Percentiles rank a stretch among this genome's conserved stretches.
Evolutionary conservation across 768 basidiomycete species (phyloP).

Genomic region (Leccinum rimulosum): DNA sequence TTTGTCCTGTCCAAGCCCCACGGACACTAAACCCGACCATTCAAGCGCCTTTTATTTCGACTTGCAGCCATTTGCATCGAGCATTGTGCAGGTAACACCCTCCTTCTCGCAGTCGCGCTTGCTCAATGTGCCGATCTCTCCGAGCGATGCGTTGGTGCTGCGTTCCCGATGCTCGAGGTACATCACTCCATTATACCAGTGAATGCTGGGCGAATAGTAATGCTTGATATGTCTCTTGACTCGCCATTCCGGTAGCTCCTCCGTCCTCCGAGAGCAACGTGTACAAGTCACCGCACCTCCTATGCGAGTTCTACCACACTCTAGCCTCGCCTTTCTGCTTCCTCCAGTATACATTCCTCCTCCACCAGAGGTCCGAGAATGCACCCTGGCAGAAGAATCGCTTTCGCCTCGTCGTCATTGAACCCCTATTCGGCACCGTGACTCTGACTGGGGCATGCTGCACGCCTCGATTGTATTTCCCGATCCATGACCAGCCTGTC

Average conservation of each 20-base stretch:
- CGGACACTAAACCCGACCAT: neutral
- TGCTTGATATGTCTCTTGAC: neutral
- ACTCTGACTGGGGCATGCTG: neutral
- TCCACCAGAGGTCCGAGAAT: neutral
- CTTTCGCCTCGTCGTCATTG: neutral
- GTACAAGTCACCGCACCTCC: neutral
- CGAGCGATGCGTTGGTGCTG: neutral
- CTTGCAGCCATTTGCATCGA: neutral
- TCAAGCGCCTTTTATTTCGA: neutral
- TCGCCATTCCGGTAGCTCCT: neutral
- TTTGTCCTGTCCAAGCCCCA: neutral
- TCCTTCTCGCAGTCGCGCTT: neutral
- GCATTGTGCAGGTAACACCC: neutral
- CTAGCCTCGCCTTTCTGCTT: neutral
- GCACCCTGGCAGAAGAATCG: neutral
- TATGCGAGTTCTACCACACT: conserved; percentile 1
- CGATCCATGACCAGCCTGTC: neutral
- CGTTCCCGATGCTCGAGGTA: neutral
- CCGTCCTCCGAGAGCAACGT: neutral
- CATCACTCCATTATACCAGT: neutral
- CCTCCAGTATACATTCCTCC: neutral
- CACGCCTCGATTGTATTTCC: neutral
- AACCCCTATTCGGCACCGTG: neutral
- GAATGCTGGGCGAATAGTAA: neutral
- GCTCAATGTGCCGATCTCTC: neutral